These are phyloP conservation scores for Alternaria triticimaculans DNA, from an alignment of 2,329 filamentous ascomycete genomes.

Conservation along the genomic window DNA sequence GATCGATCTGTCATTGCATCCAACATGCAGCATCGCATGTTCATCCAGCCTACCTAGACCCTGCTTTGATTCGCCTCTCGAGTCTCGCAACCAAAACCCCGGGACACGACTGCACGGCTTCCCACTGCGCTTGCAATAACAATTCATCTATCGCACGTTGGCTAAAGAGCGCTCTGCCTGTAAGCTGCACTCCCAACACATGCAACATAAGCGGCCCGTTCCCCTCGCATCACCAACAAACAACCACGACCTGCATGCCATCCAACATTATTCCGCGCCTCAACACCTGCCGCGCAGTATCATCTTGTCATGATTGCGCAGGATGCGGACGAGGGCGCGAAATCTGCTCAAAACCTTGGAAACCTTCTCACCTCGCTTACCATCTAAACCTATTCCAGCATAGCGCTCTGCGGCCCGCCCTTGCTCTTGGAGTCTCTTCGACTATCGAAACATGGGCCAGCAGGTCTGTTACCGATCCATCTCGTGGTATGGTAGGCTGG, in stretches of 20 bases:
- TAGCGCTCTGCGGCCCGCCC: conserved; percentile 8
- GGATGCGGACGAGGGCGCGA: conserved; percentile 8
- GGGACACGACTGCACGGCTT: background rate
- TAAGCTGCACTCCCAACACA: conserved; percentile 13
- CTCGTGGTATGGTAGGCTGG: background rate
- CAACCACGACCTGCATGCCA: background rate
- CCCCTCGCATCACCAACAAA: background rate
- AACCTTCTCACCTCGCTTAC: conserved; percentile 19
- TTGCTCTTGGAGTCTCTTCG: background rate
- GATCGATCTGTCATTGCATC: background rate
- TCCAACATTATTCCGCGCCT: background rate
- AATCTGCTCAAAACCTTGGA: conserved; percentile 26
- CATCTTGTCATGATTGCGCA: conserved; percentile 5
- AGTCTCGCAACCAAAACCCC: background rate
- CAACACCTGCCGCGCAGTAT: background rate
- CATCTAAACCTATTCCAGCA: conserved; percentile 17
- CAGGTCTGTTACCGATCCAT: background rate
- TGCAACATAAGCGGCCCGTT: conserved; percentile 12
- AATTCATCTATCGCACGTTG: conserved; percentile 24
- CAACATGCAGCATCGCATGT: background rate
- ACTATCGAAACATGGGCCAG: background rate
- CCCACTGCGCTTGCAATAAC: conserved; percentile 3
- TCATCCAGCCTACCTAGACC: background rate
- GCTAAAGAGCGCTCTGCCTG: background rate
- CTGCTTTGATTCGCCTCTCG: background rate